Evolutionary conservation across 192 early-diverging fungal species (phyloP).

Genomic region (Geranomyces variabilis): DNA sequence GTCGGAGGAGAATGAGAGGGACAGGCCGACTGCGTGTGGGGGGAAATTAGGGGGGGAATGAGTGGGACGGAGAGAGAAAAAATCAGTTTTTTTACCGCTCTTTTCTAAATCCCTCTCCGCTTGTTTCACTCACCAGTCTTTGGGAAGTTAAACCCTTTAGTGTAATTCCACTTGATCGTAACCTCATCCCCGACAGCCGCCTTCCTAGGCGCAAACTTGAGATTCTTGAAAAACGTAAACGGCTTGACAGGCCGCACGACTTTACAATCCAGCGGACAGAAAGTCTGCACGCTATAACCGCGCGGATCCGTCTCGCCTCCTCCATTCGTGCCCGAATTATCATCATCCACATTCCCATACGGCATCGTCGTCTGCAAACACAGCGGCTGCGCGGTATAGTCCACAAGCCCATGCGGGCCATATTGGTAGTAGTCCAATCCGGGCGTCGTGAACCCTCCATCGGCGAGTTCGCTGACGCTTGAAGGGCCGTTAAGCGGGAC

Average conservation of each 20-base stretch:
- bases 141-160: constrained; percentile 27
- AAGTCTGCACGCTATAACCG: constrained; percentile 25
- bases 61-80: background rate
- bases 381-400: constrained; percentile 24
- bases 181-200: constrained; percentile 16
- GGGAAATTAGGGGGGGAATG: background rate
- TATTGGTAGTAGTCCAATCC: constrained; percentile 18
- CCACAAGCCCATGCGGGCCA: constrained; percentile 26
- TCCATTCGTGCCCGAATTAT: constrained; percentile 2
- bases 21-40: constrained; percentile 16
- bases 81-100: background rate
- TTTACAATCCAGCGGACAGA: constrained; percentile 24
- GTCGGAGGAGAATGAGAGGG: constrained; percentile 26
- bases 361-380: constrained; percentile 17
- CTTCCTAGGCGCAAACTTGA: constrained; percentile 1
- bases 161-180: constrained; percentile 26
- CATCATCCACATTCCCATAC: constrained; percentile 23
- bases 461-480: background rate
- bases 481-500: constrained; percentile 11
- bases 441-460: background rate
- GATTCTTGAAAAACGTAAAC: constrained; percentile 22
- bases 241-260: background rate
- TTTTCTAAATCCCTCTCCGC: background rate
- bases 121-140: constrained; percentile 13
- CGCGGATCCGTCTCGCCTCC: background rate